These are phyloP conservation scores for Trichoderma aggressivum DNA, from an alignment of 2,329 filamentous ascomycete genomes.

Conservation along the genomic window DNA sequence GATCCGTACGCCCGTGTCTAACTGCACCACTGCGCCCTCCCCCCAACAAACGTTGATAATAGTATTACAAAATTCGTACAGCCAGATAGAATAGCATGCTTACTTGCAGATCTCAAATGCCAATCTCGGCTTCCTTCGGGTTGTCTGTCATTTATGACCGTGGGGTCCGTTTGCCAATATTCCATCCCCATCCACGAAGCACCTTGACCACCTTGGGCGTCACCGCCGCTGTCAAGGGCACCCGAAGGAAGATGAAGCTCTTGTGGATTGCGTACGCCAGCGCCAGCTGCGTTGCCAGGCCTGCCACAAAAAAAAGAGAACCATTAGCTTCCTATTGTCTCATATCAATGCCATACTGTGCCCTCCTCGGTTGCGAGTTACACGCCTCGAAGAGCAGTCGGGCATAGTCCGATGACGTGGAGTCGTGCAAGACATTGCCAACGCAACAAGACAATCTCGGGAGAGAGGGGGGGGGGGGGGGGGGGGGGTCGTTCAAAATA, in stretches of 20 bases:
- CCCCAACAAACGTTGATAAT: not conserved
- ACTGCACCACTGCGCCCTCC: not conserved
- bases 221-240: constrained; percentile 84
- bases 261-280: constrained; percentile 97
- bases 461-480: too few relatives aligned
- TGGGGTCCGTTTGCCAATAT: constrained; percentile 72
- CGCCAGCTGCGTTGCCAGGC: constrained; percentile 75
- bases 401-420: not conserved
- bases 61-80: constrained; percentile 2
- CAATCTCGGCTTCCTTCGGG: not conserved
- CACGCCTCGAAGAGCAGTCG: not conserved
- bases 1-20: not conserved
- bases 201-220: constrained; percentile 93
- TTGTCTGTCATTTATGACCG: not conserved
- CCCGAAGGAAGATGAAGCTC: constrained; percentile 93
- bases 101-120: not conserved
- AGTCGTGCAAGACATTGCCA: not conserved
- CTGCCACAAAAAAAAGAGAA: constrained; percentile 40
- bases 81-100: not conserved
- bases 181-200: constrained; percentile 84
- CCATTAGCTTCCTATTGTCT: constrained; percentile 24
- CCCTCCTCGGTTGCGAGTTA: not conserved
- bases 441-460: not conserved
- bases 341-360: not conserved
- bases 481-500: constrained; percentile 47